phyloP scores from a whole-genome alignment of 2,329 filamentous ascomycete species.

The Apiospora aurea region DNA sequence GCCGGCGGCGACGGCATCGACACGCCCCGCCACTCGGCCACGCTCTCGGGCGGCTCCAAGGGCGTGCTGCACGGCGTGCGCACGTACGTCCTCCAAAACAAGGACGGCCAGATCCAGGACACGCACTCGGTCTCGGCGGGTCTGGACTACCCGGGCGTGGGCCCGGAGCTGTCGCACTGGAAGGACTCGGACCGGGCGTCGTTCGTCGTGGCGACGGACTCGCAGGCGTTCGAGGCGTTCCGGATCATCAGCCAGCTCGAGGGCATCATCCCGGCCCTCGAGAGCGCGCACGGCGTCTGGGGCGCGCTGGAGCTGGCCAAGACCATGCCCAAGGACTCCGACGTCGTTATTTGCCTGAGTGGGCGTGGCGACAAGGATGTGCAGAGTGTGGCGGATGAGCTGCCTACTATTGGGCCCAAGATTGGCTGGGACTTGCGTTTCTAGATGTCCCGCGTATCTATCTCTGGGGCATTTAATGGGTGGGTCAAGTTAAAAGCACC shows the following conservation, averaged over 20 bases:
- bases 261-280: slow-evolving; percentile 95
- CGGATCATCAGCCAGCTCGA: slow-evolving; percentile 84
- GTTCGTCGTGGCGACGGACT: slow-evolving; percentile 91
- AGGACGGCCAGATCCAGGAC: slow-evolving; percentile 90
- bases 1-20: slow-evolving; percentile 93
- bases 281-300: slow-evolving; percentile 91
- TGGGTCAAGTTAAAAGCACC: neutral
- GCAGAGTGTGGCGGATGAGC: slow-evolving; percentile 93
- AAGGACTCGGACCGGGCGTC: slow-evolving; percentile 88
- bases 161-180: slow-evolving; percentile 90
- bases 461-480: neutral
- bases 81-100: slow-evolving; percentile 93
- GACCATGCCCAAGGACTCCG: slow-evolving; percentile 86
- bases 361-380: slow-evolving; percentile 98
- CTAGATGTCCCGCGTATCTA: slow-evolving; percentile 41
- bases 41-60: slow-evolving; percentile 83
- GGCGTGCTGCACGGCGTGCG: slow-evolving; percentile 95
- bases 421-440: slow-evolving; percentile 80
- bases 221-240: slow-evolving; percentile 89
- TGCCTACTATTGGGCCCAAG: slow-evolving; percentile 85
- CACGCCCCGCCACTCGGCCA: slow-evolving; percentile 85
- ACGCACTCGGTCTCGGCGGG: slow-evolving; percentile 97
- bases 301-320: slow-evolving; percentile 91
- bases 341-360: slow-evolving; percentile 92
- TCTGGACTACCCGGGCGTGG: slow-evolving; percentile 96